Base-by-base conservation (phyloP, 2,329 filamentous ascomycete genomes). In the Trichoderma sp. region DNA sequence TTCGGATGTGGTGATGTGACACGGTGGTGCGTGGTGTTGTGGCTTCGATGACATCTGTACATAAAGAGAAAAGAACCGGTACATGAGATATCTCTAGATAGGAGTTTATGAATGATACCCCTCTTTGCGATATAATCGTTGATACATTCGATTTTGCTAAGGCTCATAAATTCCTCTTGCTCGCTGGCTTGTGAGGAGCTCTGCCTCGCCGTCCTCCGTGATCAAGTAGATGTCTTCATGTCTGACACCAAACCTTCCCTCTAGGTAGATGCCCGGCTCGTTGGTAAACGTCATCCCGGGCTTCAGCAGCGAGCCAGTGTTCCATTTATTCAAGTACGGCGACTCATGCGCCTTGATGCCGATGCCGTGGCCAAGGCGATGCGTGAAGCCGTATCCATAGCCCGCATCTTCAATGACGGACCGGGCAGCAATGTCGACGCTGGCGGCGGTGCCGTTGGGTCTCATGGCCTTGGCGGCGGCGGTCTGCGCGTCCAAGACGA, bases 301-400 rank as follows among this genome's bases (percentile, higher is more conserved):
- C 52, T 78, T 76, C 5, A 88, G 75, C 0, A 76, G 69, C 0
- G 78, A 76, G 2, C 71, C 74, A 2, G 75, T 76, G 69, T 89
- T 89, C 65, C 84, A 87, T 70, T 88, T 85, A 71, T 89, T 87
- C 39, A 89, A 75, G 68, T 88, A 89, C 0, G 86, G 86, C 34
- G 83, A 85, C 71, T 89, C 86, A 68, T 88, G 86, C 1, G 86
- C 86, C 74, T 89, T 88, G 71, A 89, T 88, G 0, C 86, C 87
- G 55, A 89, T 88, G 1, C 86, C 83, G 69, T 89, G 87, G 1
- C 86, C 86, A 1, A 89, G 76, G 1, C 86, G 80, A 68, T 89
- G 86, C 1, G 86, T 88, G 67, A 89, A 89, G 17, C 58, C 58
- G 7, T 61, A 51, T 7, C 58, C 58, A 21, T 61, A 61, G 0